Evolutionary conservation across 352 stramenopile species (phyloP), one percentile per base, ranked within the genome.

Genomic region (Phytophthora ohioensis): DNA sequence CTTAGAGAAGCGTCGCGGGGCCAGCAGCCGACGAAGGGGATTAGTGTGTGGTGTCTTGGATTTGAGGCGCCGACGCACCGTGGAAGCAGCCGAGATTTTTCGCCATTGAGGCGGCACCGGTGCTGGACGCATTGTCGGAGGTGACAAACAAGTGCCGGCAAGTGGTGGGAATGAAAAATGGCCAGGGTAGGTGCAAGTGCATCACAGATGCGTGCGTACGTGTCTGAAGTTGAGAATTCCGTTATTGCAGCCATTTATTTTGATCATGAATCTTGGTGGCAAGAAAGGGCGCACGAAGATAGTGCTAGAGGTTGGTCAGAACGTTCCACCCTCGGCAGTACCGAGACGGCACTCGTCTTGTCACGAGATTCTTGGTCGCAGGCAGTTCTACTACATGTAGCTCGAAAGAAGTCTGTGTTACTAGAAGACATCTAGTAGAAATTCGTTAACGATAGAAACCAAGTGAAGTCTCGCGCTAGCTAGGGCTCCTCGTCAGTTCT

Each of bases 91-190:
- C 47, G 48, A 27, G 8, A 41, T 39, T 42, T 45, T 63, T 31
- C 21, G 35, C 47, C 55, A 52, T 60, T 58, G 57, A 38, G 35
- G 53, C 7, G 45, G 36, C 53, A 63, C 9, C 17, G 34, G 9
- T 45, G 15, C 47, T 71, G 67, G 61, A 67, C 47, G 39, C 67
- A 71, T 75, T 35, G 32, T 17, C 34, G 43, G 10, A 43, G 32
- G 27, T 41, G 57, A 63, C 30, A 57, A 54, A 13, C 35, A 49
- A 43, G 43, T 38, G 38, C 46, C 34, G 8, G 45, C 7, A 43
- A 64, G 31, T 66, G 55, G 46, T 66, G 48, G 47, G 64, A 67
- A 71, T 61, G 56, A 66, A 71, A 67, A 67, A 67, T 71, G 56
- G 13, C 39, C 7, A 17, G 30, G 34, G 49, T 49, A 57, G 42